phyloP scores from a whole-genome alignment of 140 eudicot species.

The Anethum foeniculum region DNA sequence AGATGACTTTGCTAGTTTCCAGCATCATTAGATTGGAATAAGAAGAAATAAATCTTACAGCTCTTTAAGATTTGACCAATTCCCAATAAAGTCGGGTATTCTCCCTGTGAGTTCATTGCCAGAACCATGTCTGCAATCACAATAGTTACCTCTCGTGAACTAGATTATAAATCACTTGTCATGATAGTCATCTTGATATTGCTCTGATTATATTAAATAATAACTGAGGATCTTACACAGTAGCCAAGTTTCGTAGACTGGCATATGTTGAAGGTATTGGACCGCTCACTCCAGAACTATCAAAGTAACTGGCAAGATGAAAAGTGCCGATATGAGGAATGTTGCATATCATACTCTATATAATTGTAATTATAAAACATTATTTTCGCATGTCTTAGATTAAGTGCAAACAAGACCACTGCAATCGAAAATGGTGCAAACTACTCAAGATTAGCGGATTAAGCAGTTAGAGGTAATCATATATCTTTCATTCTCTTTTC shows the following conservation, averaged over 20 bases:
- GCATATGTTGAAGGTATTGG: constrained; percentile 45
- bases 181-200: not conserved
- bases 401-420: too few relatives aligned
- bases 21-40: not conserved
- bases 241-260: constrained; percentile 25
- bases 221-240: constrained; percentile 37
- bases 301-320: constrained; percentile 42
- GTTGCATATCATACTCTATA: not conserved
- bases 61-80: constrained; percentile 36
- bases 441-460: too few relatives aligned
- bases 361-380: not conserved
- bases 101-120: constrained; percentile 56
- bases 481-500: too few relatives aligned
- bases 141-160: constrained; percentile 7
- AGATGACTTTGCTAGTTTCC: not conserved
- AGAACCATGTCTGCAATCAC: constrained; percentile 49
- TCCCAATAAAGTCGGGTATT: constrained; percentile 64
- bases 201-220: constrained; percentile 8
- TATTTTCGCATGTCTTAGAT: too few relatives aligned
- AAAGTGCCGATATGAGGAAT: not conserved
- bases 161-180: not conserved
- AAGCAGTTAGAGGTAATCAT: too few relatives aligned
- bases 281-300: constrained; percentile 59
- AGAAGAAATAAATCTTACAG: constrained; percentile 34
- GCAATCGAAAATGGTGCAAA: not conserved